A percentile compares a stretch with the other conserved stretches of the same genome.
These are phyloP conservation scores for Alopecurus myosuroides DNA, from an alignment of 176 grass and related monocot genomes.

Conservation along the genomic window DNA sequence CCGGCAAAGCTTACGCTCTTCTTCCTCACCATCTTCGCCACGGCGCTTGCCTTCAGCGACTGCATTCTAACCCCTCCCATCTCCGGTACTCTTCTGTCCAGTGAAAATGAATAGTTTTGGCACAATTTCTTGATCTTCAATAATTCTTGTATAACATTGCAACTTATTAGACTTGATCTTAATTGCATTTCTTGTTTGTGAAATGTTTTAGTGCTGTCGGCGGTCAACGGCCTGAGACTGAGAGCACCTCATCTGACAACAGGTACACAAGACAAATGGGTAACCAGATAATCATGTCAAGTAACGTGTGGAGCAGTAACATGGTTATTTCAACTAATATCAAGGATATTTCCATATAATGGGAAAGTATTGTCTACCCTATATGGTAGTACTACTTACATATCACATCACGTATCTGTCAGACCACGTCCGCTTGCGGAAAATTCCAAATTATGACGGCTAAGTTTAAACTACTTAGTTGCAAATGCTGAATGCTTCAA, in stretches of 20 bases:
- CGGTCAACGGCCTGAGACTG: constrained; percentile 34
- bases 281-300: background rate
- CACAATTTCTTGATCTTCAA: background rate
- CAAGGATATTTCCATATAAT: background rate
- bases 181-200: background rate
- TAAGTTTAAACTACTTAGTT: background rate
- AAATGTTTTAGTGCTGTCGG: constrained; percentile 31
- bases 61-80: constrained; percentile 54
- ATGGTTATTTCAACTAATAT: background rate
- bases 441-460: background rate
- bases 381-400: background rate
- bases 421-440: background rate
- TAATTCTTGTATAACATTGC: background rate
- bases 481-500: constrained; percentile 1
- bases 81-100: constrained; percentile 33
- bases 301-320: background rate
- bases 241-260: constrained; percentile 33
- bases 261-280: constrained; percentile 1
- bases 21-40: constrained; percentile 59
- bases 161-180: background rate
- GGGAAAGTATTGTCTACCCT: background rate
- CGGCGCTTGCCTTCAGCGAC: constrained; percentile 66
- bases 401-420: background rate
- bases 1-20: constrained; percentile 29
- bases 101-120: background rate